Percentiles rank a stretch among this genome's conserved stretches.
Evolutionary conservation across 2,329 filamentous ascomycete genomes (phyloP).

Genomic region (Cytospora chrysosperma): DNA sequence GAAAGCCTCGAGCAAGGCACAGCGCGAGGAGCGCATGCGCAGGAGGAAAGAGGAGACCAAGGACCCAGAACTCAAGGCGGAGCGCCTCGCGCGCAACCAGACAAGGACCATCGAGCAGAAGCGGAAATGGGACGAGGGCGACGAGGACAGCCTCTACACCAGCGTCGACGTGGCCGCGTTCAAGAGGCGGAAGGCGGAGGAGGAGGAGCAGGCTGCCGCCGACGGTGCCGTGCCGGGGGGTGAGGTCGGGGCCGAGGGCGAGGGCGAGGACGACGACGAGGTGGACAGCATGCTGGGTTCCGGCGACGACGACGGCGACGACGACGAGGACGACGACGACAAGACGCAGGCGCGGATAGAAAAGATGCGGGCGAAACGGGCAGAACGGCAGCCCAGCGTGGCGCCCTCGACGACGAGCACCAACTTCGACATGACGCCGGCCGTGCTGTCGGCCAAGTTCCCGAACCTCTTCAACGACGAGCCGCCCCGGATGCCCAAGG

Average conservation of each 20-base stretch:
- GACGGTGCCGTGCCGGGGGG: slow-evolving; percentile 44
- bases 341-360: slow-evolving; percentile 40
- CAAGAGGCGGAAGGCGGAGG: slow-evolving; percentile 55
- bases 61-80: slow-evolving; percentile 71
- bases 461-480: slow-evolving; percentile 60
- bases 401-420: slow-evolving; percentile 62
- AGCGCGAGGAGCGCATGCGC: slow-evolving; percentile 73
- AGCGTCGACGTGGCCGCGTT: slow-evolving; percentile 59
- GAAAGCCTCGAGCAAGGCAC: slow-evolving; percentile 69
- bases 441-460: slow-evolving; percentile 60
- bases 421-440: slow-evolving; percentile 62
- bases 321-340: slow-evolving; percentile 46
- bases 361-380: slow-evolving; percentile 46
- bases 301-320: slow-evolving; percentile 51
- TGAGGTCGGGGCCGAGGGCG: no score
- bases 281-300: slow-evolving; percentile 79
- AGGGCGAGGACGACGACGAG: slow-evolving; percentile 55
- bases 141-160: slow-evolving; percentile 55
- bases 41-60: slow-evolving; percentile 83
- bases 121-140: slow-evolving; percentile 82
- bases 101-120: slow-evolving; percentile 83
- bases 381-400: slow-evolving; percentile 46
- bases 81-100: slow-evolving; percentile 74
- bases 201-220: slow-evolving; percentile 45
- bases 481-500: slow-evolving; percentile 68